Evolutionary conservation across 1,139 yeast genomes (phyloP).

Genomic region (Candida labiduridarum): DNA sequence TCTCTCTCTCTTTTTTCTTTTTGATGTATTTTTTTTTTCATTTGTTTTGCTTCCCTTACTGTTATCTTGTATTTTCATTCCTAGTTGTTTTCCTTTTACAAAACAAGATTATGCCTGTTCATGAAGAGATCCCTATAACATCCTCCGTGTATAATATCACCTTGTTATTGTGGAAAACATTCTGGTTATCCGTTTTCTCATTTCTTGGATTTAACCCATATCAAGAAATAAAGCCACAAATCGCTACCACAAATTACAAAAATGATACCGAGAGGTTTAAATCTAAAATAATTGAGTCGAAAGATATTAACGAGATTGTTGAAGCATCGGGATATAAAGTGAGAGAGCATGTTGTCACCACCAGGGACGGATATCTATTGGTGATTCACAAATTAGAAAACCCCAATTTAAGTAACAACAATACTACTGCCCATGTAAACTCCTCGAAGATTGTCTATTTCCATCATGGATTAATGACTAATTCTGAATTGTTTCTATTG

Average conservation of each 20-base stretch:
- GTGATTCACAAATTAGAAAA: conserved; percentile 40
- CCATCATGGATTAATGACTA: conserved; percentile 51
- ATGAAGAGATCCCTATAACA: conserved; percentile 13
- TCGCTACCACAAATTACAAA: background rate
- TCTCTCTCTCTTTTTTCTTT: background rate
- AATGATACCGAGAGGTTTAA: conserved; percentile 2
- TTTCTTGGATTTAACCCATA: conserved; percentile 7
- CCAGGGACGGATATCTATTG: conserved; percentile 44
- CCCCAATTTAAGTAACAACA: background rate
- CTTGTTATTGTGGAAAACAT: conserved; percentile 10
- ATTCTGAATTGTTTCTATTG: conserved; percentile 46
- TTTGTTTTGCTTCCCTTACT: background rate
- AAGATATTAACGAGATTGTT: conserved; percentile 67
- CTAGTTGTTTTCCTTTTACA: background rate
- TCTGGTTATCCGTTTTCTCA: conserved; percentile 6
- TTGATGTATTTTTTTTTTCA: background rate
- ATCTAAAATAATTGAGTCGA: conserved; percentile 27
- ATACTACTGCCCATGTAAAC: conserved; percentile 1
- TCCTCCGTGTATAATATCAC: conserved; percentile 13
- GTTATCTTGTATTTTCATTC: background rate
- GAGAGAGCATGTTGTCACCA: conserved; percentile 71
- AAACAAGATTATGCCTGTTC: conserved; percentile 14
- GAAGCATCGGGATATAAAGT: conserved; percentile 60
- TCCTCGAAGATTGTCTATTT: conserved; percentile 35
- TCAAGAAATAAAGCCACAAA: conserved; percentile 1